These are phyloP conservation scores for Physcomitrium patens DNA, from an alignment of 225 moss, liverwort and hornwort genomes.

Conservation along the genomic window DNA sequence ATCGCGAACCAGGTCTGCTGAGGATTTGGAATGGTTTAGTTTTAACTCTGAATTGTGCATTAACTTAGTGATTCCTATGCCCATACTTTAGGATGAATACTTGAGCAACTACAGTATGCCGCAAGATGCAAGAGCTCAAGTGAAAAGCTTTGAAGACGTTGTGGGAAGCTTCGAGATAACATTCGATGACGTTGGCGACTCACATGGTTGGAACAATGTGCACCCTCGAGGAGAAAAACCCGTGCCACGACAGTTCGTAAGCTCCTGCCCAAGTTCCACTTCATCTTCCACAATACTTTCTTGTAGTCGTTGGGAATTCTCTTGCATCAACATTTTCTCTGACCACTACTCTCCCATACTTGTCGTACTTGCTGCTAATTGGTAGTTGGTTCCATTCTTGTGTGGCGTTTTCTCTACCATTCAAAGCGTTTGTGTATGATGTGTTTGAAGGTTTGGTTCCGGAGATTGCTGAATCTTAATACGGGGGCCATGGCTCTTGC, in stretches of 20 bases:
- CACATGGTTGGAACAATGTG: slow-evolving; percentile 62
- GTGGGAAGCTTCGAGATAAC: slow-evolving; percentile 60
- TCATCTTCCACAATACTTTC: neutral
- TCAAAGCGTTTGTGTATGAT: neutral
- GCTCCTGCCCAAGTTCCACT: slow-evolving; percentile 23
- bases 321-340: neutral
- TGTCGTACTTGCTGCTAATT: neutral
- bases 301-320: neutral
- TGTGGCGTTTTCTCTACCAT: neutral
- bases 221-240: slow-evolving; percentile 63
- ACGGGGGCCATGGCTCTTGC: slow-evolving; percentile 30
- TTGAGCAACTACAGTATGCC: slow-evolving; percentile 55
- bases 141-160: slow-evolving; percentile 34
- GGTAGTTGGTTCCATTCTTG: neutral
- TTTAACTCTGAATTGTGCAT: neutral
- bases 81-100: slow-evolving; percentile 49
- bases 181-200: slow-evolving; percentile 60
- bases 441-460: neutral
- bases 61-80: neutral
- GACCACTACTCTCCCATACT: neutral
- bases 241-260: slow-evolving; percentile 68
- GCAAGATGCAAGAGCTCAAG: slow-evolving; percentile 46
- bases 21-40: neutral
- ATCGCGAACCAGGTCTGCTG: neutral
- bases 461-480: slow-evolving; percentile 11